These are phyloP conservation scores for Debaryomycetaceae sp. DNA, from an alignment of 1,139 yeast species.

Conservation along the genomic window DNA sequence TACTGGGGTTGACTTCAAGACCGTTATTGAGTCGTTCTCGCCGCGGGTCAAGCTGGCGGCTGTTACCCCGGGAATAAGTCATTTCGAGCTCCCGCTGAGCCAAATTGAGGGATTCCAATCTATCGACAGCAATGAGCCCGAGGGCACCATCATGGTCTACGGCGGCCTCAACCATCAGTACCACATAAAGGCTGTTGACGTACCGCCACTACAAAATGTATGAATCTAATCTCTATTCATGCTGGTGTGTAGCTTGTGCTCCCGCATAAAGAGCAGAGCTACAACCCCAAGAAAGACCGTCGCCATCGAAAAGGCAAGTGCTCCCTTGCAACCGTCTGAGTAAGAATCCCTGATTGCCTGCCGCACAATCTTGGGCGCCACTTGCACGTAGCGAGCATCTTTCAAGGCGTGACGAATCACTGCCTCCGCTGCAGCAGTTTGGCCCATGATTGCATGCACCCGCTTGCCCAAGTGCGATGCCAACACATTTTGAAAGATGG, in stretches of 20 bases:
- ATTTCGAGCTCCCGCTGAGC: constrained; percentile 8
- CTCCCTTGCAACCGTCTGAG: constrained; percentile 45
- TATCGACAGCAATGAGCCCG: constrained; percentile 7
- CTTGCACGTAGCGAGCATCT: constrained; percentile 50
- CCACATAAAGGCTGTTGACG: constrained; percentile 34
- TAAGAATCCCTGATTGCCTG: constrained; percentile 46
- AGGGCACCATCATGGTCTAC: constrained; percentile 20
- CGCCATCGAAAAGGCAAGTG: constrained; percentile 44
- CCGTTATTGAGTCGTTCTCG: constrained; percentile 10
- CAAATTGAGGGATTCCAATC: constrained; percentile 10
- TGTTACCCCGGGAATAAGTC: constrained; percentile 7
- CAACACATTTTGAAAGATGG: constrained; percentile 50
- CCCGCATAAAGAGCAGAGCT: constrained; percentile 37
- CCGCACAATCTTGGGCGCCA: constrained; percentile 46
- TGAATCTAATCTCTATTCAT: constrained; percentile 32
- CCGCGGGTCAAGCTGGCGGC: constrained; percentile 5
- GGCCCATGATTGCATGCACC: constrained; percentile 20
- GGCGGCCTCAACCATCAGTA: constrained; percentile 43
- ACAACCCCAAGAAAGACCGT: constrained; percentile 35
- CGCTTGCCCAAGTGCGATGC: constrained; percentile 15
- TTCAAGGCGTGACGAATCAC: constrained; percentile 51
- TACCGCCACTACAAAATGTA: too few relatives aligned
- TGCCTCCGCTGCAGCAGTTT: constrained; percentile 30
- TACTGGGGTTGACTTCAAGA: constrained; percentile 8
- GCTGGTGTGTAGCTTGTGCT: constrained; percentile 38